These are phyloP conservation scores for Populus hybrid DNA, from an alignment of 441 rosid species.

Conservation along the genomic window DNA sequence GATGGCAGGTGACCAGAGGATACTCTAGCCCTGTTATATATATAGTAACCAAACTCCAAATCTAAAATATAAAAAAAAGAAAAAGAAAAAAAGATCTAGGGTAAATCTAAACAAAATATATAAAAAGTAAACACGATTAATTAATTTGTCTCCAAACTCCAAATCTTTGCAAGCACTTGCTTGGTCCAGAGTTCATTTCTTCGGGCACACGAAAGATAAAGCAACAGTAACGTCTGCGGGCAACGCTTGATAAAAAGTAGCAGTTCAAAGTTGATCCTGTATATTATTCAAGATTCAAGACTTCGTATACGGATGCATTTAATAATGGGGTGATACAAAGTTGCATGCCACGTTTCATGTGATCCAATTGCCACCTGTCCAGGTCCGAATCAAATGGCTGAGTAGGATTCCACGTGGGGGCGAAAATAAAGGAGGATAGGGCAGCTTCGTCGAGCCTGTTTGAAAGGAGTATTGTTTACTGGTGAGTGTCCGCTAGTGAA, in stretches of 20 bases:
- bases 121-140: neutral
- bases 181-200: conserved; percentile 13
- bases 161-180: neutral
- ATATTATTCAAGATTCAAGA: neutral
- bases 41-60: conserved; percentile 6
- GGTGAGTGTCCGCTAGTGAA: conserved; percentile 8
- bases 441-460: too few species aligned
- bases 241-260: conserved; percentile 4
- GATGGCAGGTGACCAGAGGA: neutral
- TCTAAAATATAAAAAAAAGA: neutral
- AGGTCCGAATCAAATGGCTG: neutral
- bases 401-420: conserved; percentile 11
- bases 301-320: neutral
- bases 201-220: conserved; percentile 25
- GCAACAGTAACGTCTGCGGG: neutral
- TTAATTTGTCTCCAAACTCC: neutral
- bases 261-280: neutral
- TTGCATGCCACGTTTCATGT: conserved; percentile 23
- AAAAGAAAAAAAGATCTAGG: neutral
- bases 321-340: neutral
- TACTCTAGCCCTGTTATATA: neutral
- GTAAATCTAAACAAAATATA: neutral
- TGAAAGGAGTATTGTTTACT: neutral
- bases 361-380: neutral
- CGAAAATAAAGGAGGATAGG: neutral